These are phyloP conservation scores for Musa beccarii DNA, from an alignment of 176 grass and related monocot species.

Conservation along the genomic window DNA sequence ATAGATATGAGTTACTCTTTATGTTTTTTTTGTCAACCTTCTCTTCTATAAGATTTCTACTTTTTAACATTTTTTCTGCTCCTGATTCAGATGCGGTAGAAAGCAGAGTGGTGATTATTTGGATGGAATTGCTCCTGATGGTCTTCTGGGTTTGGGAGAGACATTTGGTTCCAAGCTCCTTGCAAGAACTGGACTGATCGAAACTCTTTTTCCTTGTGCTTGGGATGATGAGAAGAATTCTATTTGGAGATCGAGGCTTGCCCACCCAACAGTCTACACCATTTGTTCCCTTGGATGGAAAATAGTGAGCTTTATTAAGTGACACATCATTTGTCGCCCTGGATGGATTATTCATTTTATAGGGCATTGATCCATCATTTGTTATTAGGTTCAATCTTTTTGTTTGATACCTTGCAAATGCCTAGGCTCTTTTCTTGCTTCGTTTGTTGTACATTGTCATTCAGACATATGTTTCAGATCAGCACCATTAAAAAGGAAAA, in stretches of 20 bases:
- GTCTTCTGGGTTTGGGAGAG: conserved; percentile 72
- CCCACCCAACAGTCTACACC: conserved; percentile 73
- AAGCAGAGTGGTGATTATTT: conserved; percentile 84
- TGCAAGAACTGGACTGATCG: conserved; percentile 67
- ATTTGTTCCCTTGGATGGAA: conserved; percentile 74
- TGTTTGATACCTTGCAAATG: no score
- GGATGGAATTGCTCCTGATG: conserved; percentile 82
- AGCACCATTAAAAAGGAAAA: no score
- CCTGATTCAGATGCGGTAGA: conserved; percentile 63
- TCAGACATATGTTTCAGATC: no score
- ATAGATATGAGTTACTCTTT: not conserved
- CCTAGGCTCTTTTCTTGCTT: no score
- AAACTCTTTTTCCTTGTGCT: conserved; percentile 87
- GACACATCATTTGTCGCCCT: not conserved
- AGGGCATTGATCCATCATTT: conserved; percentile 7
- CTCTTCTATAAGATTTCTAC: conserved; percentile 1
- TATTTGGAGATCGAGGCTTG: conserved; percentile 77
- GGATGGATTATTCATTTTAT: not conserved
- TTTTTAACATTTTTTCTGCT: not conserved
- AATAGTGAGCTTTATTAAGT: conserved; percentile 47
- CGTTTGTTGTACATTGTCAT: no score
- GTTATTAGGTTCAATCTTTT: not conserved
- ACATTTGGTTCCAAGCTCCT: conserved; percentile 92
- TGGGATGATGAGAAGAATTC: conserved; percentile 79
- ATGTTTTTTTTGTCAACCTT: not conserved